These are phyloP conservation scores for Abrus pulchellus DNA, from an alignment of 306 rosid species.

Conservation along the genomic window DNA sequence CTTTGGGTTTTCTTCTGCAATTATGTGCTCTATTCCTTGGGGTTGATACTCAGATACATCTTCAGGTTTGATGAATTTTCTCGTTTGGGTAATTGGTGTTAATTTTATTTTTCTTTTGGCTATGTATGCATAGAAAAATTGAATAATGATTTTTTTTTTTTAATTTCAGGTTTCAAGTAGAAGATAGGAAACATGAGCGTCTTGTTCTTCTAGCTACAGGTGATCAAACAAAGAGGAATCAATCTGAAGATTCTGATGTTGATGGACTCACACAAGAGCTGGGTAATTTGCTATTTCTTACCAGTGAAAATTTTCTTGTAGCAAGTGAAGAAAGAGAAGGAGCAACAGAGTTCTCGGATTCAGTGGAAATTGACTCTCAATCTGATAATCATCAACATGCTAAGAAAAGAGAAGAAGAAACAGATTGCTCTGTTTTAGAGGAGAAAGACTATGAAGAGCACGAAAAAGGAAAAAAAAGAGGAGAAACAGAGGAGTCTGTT, in stretches of 20 bases:
- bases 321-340: background rate
- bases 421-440: slow-evolving; percentile 11
- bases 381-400: background rate
- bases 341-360: slow-evolving; percentile 31
- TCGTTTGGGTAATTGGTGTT: background rate
- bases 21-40: slow-evolving; percentile 46
- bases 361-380: background rate
- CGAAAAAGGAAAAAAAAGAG: background rate
- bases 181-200: slow-evolving; percentile 25
- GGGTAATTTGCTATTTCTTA: slow-evolving; percentile 32
- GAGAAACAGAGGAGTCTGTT: slow-evolving; percentile 1
- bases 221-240: slow-evolving; percentile 21
- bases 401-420: background rate
- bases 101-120: background rate
- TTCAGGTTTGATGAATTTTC: slow-evolving; percentile 57
- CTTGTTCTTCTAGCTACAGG: background rate
- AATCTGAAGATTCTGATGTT: slow-evolving; percentile 41
- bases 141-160: background rate
- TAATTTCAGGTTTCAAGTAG: slow-evolving; percentile 52
- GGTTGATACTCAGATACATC: slow-evolving; percentile 52
- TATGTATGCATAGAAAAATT: too few relatives aligned
- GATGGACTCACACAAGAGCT: slow-evolving; percentile 51
- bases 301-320: background rate
- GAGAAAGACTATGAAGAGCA: background rate
- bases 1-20: slow-evolving; percentile 49